A percentile compares a stretch with the other conserved stretches of the same genome.
These are phyloP conservation scores for Quercus phellos DNA, from an alignment of 331 rosid genomes.

Conservation along the genomic window DNA sequence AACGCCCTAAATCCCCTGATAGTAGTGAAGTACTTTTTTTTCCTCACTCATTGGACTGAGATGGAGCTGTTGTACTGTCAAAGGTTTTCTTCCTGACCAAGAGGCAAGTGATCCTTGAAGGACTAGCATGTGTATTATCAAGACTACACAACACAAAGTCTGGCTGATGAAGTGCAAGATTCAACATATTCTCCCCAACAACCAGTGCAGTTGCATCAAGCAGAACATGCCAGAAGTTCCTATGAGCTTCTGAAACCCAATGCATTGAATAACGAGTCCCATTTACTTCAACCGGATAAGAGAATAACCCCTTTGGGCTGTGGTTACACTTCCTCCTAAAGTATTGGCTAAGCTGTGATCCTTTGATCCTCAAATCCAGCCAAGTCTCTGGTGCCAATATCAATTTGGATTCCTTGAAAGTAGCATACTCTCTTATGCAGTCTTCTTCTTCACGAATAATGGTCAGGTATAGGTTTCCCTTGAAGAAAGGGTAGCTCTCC, in stretches of 20 bases:
- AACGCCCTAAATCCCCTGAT: not conserved
- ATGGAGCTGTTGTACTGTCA: slow-evolving; percentile 45
- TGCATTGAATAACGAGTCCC: slow-evolving; percentile 57
- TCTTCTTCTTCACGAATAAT: slow-evolving; percentile 46
- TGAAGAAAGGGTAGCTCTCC: slow-evolving; percentile 76
- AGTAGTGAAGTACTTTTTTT: not conserved
- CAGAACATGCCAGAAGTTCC: slow-evolving; percentile 83
- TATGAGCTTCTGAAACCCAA: slow-evolving; percentile 83
- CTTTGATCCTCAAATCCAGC: slow-evolving; percentile 83
- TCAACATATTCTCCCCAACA: slow-evolving; percentile 54
- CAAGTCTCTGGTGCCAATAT: slow-evolving; percentile 59
- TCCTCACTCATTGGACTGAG: slow-evolving; percentile 41
- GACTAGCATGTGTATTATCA: slow-evolving; percentile 56
- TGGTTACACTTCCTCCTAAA: slow-evolving; percentile 70
- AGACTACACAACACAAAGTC: slow-evolving; percentile 68
- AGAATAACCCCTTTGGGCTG: slow-evolving; percentile 67
- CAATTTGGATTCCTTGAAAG: slow-evolving; percentile 72
- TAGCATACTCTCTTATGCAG: slow-evolving; percentile 58
- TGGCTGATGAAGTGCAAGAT: slow-evolving; percentile 70
- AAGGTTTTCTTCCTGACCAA: slow-evolving; percentile 71
- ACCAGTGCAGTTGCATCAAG: slow-evolving; percentile 69
- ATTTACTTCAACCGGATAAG: slow-evolving; percentile 63
- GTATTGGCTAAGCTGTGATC: slow-evolving; percentile 79
- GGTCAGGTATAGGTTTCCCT: slow-evolving; percentile 67
- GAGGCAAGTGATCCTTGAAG: slow-evolving; percentile 77